phyloP scores from a whole-genome alignment of 106 monocot species.

The Dendrobium huoshanense region DNA sequence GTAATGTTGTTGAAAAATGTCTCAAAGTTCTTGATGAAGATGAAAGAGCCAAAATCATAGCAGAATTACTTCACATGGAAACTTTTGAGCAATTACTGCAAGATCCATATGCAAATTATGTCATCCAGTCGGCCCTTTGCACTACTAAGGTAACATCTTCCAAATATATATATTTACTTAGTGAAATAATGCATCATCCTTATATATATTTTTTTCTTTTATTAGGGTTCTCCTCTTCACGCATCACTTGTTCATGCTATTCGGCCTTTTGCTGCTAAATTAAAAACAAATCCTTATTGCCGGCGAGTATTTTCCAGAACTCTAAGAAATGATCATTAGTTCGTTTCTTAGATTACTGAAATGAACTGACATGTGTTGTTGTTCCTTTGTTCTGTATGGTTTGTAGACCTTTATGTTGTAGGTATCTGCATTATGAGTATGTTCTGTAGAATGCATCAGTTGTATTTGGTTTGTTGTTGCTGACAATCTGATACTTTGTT shows the following conservation, averaged over 20 bases:
- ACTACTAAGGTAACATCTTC: conserved; percentile 45
- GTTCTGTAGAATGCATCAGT: not conserved
- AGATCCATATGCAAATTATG: conserved; percentile 88
- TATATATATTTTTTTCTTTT: not conserved
- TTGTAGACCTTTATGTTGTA: not conserved
- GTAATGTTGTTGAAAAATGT: conserved; percentile 96
- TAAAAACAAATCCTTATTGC: conserved; percentile 33
- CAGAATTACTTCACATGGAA: conserved; percentile 47
- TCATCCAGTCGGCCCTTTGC: conserved; percentile 67
- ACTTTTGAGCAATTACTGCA: conserved; percentile 71
- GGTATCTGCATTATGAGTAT: not conserved
- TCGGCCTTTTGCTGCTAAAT: conserved; percentile 16
- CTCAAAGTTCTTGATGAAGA: conserved; percentile 42
- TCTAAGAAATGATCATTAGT: not conserved
- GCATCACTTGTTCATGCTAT: conserved; percentile 26
- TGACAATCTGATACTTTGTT: not conserved
- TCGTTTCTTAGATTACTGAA: not conserved
- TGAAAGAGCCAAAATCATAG: conserved; percentile 30
- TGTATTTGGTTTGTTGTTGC: not conserved
- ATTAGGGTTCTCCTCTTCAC: conserved; percentile 21
- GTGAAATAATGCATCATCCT: not conserved
- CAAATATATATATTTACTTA: not conserved
- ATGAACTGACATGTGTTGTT: not conserved
- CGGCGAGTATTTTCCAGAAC: conserved; percentile 24
- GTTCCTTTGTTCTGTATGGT: not conserved